Base-by-base conservation (phyloP, 768 basidiomycete species). In the Tricholoma matsutake region DNA sequence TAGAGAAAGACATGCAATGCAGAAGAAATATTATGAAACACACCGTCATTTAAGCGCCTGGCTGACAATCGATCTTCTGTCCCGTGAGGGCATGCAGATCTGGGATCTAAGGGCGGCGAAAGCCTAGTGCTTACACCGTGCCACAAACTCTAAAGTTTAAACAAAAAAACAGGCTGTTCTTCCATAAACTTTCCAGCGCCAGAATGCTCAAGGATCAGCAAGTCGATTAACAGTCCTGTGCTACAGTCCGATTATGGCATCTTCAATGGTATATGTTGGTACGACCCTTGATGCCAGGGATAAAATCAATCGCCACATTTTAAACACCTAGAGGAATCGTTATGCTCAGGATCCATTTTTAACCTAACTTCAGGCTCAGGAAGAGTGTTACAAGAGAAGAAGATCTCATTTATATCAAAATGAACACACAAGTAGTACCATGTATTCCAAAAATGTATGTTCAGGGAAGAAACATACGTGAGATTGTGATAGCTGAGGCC, bases 11-110 rank as follows among this genome's bases (percentile, higher is more conserved):
- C 28, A 31, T 31, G 29, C 31, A 8, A 53, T 16, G 3, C 5
- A 7, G 47, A 25, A 28, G 25, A 7, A 10, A 18, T 20, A 2
- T 31, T 8, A 14, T 8, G 18, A 31, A 31, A 31, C 22, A 53
- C 31, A n/a, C 29, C 51, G 16, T 10, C 51, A 32, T 53, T 53
- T 32, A 53, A n/a, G n/a, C 51, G 16, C 29, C 16, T 53, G 16
- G 29, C n/a, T 53, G 11, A 31, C 51, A 53, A 53, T 53, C 51
- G 51, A 53, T 53, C 51, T 53, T 53, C 51, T 53, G n/a, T 52
- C 47, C 51, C 29, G 51, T n/a, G 31, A 51, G 16, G 4, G 11
- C n/a, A 18, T n/a, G n/a, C 16, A 53, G 51, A 53, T 53, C 51
- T 10, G 9, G 29, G 51, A 32, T 32, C 29, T 32, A 8, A 16